Conservation (phyloP, 495 filamentous ascomycete genomes). For the Oidiodendron maius region DNA sequence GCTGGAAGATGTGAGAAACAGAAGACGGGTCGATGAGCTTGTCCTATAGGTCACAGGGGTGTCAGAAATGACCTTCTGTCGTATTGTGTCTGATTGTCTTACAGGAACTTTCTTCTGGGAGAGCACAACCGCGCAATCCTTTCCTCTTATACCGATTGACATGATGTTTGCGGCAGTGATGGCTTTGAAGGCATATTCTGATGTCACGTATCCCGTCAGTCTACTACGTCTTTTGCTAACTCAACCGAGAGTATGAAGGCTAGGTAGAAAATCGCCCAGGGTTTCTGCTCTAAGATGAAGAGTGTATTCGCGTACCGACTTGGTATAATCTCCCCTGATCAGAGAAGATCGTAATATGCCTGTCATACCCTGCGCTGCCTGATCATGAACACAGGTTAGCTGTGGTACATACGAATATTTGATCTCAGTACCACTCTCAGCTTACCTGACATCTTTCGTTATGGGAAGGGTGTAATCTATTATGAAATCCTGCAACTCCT, state of each 20-base stretch:
- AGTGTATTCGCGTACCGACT: slow-evolving; percentile 66
- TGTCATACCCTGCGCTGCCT: slow-evolving; percentile 95
- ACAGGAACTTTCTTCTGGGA: slow-evolving; percentile 99
- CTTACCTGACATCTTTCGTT: slow-evolving; percentile 33
- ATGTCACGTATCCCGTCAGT: slow-evolving; percentile 6
- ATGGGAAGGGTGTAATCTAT: slow-evolving; percentile 4
- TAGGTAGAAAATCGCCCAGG: too few relatives aligned
- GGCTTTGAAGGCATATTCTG: slow-evolving; percentile 99
- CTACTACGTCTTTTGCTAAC: too few relatives aligned
- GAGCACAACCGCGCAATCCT: slow-evolving; percentile 92
- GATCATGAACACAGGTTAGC: slow-evolving; percentile 20
- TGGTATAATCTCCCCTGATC: slow-evolving; percentile 97
- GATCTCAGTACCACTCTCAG: slow-evolving; percentile 8
- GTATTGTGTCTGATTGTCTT: too few relatives aligned
- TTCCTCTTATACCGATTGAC: slow-evolving; percentile 90
- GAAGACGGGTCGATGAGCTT: slow-evolving; percentile 97
- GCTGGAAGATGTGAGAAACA: slow-evolving; percentile 93
- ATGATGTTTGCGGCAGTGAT: slow-evolving; percentile 99
- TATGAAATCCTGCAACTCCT: too few relatives aligned
- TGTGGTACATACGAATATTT: slow-evolving; percentile 1
- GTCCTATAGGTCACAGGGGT: too few relatives aligned
- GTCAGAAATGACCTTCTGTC: too few relatives aligned
- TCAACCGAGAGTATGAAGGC: too few relatives aligned
- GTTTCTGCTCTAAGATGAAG: background rate
- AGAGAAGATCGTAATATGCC: slow-evolving; percentile 99